Percentiles rank a stretch among this genome's conserved stretches.
Conservation (phyloP, 2,329 filamentous ascomycete genomes). For the Hirsutella rhossiliensis region DNA sequence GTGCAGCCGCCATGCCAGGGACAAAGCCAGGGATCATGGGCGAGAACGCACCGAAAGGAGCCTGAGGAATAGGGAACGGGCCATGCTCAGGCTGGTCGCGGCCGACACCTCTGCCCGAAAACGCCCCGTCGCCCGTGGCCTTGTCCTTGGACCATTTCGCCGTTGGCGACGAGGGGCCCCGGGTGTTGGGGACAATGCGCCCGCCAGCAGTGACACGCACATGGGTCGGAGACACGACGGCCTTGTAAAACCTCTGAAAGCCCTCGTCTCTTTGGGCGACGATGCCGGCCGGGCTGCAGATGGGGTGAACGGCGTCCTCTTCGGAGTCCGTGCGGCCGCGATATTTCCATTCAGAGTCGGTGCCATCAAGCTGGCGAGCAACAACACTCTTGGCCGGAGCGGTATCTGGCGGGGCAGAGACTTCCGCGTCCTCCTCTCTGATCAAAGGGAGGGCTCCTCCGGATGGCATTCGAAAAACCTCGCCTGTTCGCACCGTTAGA, state of each 20-base stretch:
- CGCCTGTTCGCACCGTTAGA: constrained; percentile 9
- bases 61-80: constrained; percentile 14
- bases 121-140: constrained; percentile 8
- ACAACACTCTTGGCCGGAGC: constrained; percentile 6
- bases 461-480: constrained; percentile 18
- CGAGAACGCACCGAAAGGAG: constrained; percentile 15
- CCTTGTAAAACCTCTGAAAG: constrained; percentile 57
- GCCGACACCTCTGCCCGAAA: not conserved
- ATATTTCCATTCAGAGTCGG: constrained; percentile 31
- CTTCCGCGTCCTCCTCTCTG: constrained; percentile 14
- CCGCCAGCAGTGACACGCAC: constrained; percentile 56
- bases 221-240: constrained; percentile 55
- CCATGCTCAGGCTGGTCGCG: constrained; percentile 8
- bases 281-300: constrained; percentile 40
- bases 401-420: constrained; percentile 3
- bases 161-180: constrained; percentile 38
- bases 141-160: constrained; percentile 36
- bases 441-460: constrained; percentile 16
- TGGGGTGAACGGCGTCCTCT: constrained; percentile 29
- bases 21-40: constrained; percentile 19
- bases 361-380: constrained; percentile 24
- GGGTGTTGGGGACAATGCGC: constrained; percentile 53
- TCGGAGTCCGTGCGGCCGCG: constrained; percentile 32
- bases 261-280: constrained; percentile 48
- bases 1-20: constrained; percentile 17